Evolutionary conservation across 805 yeast genomes (phyloP).

Genomic region (Saccharomyces eubayanus): DNA sequence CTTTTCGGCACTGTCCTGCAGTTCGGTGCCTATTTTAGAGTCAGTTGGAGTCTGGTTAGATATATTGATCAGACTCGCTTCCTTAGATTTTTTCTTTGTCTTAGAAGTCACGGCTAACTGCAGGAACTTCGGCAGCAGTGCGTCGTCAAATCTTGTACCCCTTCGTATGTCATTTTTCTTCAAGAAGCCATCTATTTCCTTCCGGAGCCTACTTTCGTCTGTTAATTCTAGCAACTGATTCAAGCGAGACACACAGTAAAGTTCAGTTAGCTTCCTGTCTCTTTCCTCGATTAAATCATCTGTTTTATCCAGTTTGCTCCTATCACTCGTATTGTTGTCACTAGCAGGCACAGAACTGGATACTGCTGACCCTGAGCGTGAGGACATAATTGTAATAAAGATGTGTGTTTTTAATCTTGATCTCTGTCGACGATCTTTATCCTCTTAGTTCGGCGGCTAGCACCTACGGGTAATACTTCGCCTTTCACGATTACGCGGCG

Average conservation of each 20-base stretch:
- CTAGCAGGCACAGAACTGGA: neutral
- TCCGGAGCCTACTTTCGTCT: conserved; percentile 33
- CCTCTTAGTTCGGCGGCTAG: neutral
- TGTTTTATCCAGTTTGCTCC: neutral
- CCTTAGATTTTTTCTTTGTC: neutral
- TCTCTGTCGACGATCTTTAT: neutral
- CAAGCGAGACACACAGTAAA: conserved; percentile 49
- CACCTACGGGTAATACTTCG: neutral
- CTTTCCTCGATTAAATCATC: conserved; percentile 41
- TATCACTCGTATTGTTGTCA: neutral
- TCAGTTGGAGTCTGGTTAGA: neutral
- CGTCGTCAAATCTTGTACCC: conserved; percentile 34
- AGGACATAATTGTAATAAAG: neutral
- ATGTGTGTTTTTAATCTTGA: neutral
- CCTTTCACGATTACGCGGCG: neutral
- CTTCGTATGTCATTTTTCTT: conserved; percentile 46
- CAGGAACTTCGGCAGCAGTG: conserved; percentile 18
- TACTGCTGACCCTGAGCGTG: neutral
- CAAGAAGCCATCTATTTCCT: conserved; percentile 39
- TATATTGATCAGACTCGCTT: neutral
- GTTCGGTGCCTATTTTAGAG: neutral
- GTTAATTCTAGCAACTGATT: conserved; percentile 38
- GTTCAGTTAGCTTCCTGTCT: conserved; percentile 51
- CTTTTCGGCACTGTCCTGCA: neutral
- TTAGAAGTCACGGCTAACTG: neutral